Evolutionary conservation across 176 grass and related monocot species (phyloP).

Genomic region (Paspalum vaginatum): DNA sequence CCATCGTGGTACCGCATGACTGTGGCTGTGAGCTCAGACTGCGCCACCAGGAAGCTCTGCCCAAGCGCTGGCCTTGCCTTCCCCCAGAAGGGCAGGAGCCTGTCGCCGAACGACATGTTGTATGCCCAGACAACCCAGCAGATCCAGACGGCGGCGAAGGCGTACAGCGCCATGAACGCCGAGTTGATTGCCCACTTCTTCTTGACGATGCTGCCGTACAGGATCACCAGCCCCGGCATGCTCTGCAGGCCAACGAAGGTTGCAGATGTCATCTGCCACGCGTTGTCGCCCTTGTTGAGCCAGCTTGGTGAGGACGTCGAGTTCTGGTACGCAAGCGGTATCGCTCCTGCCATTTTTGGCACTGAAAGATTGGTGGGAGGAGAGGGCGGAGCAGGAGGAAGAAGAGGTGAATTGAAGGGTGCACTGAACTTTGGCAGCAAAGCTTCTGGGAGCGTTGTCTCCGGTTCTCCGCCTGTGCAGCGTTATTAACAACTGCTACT

Average conservation of each 20-base stretch:
- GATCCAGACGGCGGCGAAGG: conserved; percentile 68
- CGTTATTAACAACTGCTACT: background rate
- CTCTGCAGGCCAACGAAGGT: conserved; percentile 64
- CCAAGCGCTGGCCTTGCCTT: conserved; percentile 46
- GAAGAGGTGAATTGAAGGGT: background rate
- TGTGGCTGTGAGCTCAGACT: conserved; percentile 52
- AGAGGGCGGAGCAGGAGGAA: background rate
- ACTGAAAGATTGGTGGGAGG: background rate
- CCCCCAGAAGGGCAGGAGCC: conserved; percentile 76
- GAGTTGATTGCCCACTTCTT: conserved; percentile 91
- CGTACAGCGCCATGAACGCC: conserved; percentile 80
- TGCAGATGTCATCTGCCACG: conserved; percentile 60
- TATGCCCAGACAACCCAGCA: conserved; percentile 65
- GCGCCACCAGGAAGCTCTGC: conserved; percentile 54
- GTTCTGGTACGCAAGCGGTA: conserved; percentile 47
- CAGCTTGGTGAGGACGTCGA: conserved; percentile 43
- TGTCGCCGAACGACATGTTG: conserved; percentile 66
- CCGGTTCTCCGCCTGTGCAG: conserved; percentile 1
- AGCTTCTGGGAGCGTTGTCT: background rate
- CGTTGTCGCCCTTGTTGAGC: conserved; percentile 77
- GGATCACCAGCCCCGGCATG: conserved; percentile 69
- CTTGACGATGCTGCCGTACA: conserved; percentile 87
- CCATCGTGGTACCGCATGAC: conserved; percentile 20
- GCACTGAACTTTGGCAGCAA: background rate
- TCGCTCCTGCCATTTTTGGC: conserved; percentile 20